Percentiles rank a stretch among this genome's conserved stretches.
These are phyloP conservation scores for Leonotis leonurus DNA, from an alignment of 257 asterid species.

Conservation along the genomic window DNA sequence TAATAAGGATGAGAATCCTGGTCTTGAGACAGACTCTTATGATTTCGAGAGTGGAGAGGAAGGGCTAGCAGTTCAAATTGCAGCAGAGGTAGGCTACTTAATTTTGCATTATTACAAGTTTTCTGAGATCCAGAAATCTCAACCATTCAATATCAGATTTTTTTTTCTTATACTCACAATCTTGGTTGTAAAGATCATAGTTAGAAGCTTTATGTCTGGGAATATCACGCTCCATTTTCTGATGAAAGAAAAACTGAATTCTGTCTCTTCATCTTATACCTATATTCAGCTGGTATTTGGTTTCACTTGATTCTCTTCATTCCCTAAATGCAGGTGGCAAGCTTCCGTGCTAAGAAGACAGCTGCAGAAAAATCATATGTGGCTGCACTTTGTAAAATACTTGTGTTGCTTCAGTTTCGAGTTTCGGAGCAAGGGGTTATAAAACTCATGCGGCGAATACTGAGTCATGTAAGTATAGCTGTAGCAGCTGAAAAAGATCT, in stretches of 20 bases:
- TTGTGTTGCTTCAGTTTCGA: slow-evolving; percentile 61
- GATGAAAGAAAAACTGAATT: neutral
- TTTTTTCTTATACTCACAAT: neutral
- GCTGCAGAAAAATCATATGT: slow-evolving; percentile 75
- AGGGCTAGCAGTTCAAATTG: slow-evolving; percentile 84
- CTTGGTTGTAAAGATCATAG: neutral
- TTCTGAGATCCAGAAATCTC: neutral
- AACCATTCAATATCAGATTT: neutral
- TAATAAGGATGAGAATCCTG: slow-evolving; percentile 26
- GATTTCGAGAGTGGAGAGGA: slow-evolving; percentile 76
- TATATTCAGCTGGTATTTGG: neutral
- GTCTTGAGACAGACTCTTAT: slow-evolving; percentile 25
- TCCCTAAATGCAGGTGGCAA: slow-evolving; percentile 43
- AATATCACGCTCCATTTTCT: neutral
- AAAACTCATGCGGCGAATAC: slow-evolving; percentile 57
- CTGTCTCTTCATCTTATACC: neutral
- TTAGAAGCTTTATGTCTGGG: neutral
- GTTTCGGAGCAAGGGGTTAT: slow-evolving; percentile 61
- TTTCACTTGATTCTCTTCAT: slow-evolving; percentile 15
- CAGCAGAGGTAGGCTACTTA: slow-evolving; percentile 58
- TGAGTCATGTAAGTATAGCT: slow-evolving; percentile 38
- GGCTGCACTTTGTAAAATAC: slow-evolving; percentile 63
- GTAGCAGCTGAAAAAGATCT: slow-evolving; percentile 62
- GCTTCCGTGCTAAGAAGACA: slow-evolving; percentile 61
- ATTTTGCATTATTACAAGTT: neutral